A percentile compares a stretch with the other conserved stretches of the same genome.
Conservation (phyloP, 768 basidiomycete species). For the Coprinopsis strossmayeri region DNA sequence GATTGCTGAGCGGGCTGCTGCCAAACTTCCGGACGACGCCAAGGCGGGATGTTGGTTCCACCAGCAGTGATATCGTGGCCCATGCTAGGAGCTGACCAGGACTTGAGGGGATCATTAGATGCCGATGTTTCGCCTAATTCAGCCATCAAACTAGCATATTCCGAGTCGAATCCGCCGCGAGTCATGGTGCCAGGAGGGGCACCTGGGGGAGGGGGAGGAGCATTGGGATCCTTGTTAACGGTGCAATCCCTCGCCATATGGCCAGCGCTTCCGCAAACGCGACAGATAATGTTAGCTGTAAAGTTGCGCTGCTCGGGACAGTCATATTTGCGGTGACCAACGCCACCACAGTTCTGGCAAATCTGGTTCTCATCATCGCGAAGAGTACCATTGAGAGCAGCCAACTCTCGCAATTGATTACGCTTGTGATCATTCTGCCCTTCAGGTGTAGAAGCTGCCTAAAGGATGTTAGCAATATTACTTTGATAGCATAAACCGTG, state of each 20-base stretch:
- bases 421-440: slow-evolving; percentile 99
- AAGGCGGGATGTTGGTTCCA: slow-evolving; percentile 81
- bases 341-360: slow-evolving; percentile 93
- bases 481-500: neutral
- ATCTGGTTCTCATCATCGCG: slow-evolving; percentile 99
- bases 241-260: slow-evolving; percentile 99
- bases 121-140: slow-evolving; percentile 84
- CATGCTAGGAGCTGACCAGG: slow-evolving; percentile 44
- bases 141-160: slow-evolving; percentile 96
- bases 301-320: slow-evolving; percentile 98
- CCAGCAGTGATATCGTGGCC: slow-evolving; percentile 67
- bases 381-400: slow-evolving; percentile 95
- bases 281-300: slow-evolving; percentile 99
- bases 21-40: slow-evolving; percentile 90
- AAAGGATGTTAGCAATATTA: slow-evolving; percentile 5
- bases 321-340: slow-evolving; percentile 97
- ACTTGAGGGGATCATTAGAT: slow-evolving; percentile 46
- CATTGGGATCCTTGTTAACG: slow-evolving; percentile 85
- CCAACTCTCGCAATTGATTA: slow-evolving; percentile 95
- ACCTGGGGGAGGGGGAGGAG: slow-evolving; percentile 32
- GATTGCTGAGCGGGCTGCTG: slow-evolving; percentile 49
- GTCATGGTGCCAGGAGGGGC: slow-evolving; percentile 46
- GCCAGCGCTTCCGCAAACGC: slow-evolving; percentile 94
- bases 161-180: slow-evolving; percentile 89
- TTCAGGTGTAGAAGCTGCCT: slow-evolving; percentile 99